Evolutionary conservation across 768 basidiomycete species (phyloP), one percentile per base, ranked within the genome.

Genomic region (Clitopilus passeckerianus): DNA sequence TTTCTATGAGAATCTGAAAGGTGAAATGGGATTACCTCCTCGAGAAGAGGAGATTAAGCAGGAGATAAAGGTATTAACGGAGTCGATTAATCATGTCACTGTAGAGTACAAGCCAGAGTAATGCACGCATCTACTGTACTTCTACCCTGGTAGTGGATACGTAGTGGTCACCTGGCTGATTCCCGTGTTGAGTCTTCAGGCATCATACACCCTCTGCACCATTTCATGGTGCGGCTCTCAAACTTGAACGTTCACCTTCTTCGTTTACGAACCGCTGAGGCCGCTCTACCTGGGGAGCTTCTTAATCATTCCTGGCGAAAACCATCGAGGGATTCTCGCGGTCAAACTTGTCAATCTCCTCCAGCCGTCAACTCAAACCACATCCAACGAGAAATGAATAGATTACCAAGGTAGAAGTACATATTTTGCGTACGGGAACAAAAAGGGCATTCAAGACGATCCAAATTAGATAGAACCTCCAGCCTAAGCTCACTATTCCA

Each of bases 1-100:
- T 24, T 94, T 87, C 68, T 94, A 93, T 67, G 84, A 88, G 68
- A 78, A 84, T 61, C 70, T 94, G 62, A 78, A 71, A 50, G 91
- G 90, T 2, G 85, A 87, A 68, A 77, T 85, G 77, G 76, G 65
- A 16, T 58, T 72, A 24, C 61, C 58, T n/a, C 63, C 61, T n/a
- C 20, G 24, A 34, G 9, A 30, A 30, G 35, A 41, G 41, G 20
- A n/a, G n/a, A 1, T 30, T 7, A 30, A 30, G 27, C 27, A 30
- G 4, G 27, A 30, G 27, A 30, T 30, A 30, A 30, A 30, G 27
- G 27, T 30, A 7, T 30, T 30, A 30, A 22, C 46, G 22, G 46
- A 50, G 2, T 18, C 37, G 10, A 50, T 50, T 50, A 50, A 50
- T n/a, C 46, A 50, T 23, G 12, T 50, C 18, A 50, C 46, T 5